These are phyloP conservation scores for Mycoemilia scoparia DNA, from an alignment of 192 early-diverging fungal genomes.

Conservation along the genomic window DNA sequence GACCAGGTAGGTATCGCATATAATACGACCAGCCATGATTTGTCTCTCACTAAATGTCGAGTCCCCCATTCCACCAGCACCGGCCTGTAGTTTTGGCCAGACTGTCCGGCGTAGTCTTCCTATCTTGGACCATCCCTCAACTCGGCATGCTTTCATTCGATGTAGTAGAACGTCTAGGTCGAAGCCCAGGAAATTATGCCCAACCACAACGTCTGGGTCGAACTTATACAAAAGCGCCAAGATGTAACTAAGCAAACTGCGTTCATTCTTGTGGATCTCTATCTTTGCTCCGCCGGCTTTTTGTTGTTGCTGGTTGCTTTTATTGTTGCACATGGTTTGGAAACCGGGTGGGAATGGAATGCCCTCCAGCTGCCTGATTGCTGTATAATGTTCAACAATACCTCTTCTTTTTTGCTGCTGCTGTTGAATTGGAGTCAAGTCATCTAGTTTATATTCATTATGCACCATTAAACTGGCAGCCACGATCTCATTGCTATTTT, in stretches of 20 bases:
- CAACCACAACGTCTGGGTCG: constrained; percentile 89
- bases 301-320: constrained; percentile 23
- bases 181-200: constrained; percentile 94
- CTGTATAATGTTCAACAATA: constrained; percentile 40
- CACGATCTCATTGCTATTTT: constrained; percentile 79
- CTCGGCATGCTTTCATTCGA: constrained; percentile 70
- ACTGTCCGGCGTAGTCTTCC: constrained; percentile 64
- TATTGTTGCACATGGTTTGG: constrained; percentile 39
- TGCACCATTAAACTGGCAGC: constrained; percentile 57
- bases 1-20: constrained; percentile 84
- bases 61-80: constrained; percentile 65
- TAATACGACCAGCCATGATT: constrained; percentile 64
- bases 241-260: constrained; percentile 59
- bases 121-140: constrained; percentile 68
- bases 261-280: constrained; percentile 48
- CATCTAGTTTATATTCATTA: constrained; percentile 42
- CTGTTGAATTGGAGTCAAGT: constrained; percentile 26
- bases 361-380: constrained; percentile 53
- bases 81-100: constrained; percentile 73
- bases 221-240: constrained; percentile 45
- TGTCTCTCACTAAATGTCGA: constrained; percentile 55
- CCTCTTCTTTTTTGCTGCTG: too few species aligned
- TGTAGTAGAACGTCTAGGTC: constrained; percentile 84
- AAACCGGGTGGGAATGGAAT: constrained; percentile 72
- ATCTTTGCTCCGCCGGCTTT: constrained; percentile 24